Evolutionary conservation across 2,329 filamentous ascomycete species (phyloP).

Genomic region (Sporothrix curviconia): DNA sequence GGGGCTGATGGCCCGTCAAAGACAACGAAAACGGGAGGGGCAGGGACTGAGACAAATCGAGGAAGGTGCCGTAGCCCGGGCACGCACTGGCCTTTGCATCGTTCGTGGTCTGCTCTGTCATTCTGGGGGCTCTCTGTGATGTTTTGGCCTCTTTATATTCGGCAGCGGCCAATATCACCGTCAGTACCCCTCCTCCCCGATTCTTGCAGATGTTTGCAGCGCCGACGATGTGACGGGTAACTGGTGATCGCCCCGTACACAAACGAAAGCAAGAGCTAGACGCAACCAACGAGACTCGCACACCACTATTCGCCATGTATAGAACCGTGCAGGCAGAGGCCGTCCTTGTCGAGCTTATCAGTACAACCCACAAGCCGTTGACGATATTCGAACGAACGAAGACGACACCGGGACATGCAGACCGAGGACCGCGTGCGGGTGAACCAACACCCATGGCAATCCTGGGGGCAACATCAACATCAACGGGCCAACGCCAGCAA

Average conservation of each 20-base stretch:
- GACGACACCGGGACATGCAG: background rate
- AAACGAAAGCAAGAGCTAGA: too few relatives aligned
- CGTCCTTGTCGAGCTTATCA: constrained; percentile 22
- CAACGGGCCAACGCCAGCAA: background rate
- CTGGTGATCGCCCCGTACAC: background rate
- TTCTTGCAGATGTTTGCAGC: background rate
- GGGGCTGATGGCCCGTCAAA: background rate
- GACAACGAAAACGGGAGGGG: background rate
- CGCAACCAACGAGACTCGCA: too few relatives aligned
- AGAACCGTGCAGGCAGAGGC: background rate
- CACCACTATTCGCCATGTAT: background rate
- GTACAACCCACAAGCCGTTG: constrained; percentile 27
- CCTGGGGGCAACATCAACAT: background rate
- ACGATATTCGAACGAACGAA: constrained; percentile 24
- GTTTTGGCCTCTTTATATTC: too few relatives aligned
- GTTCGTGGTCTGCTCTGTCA: too few relatives aligned
- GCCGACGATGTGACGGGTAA: background rate
- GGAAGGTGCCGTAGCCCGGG: too few relatives aligned
- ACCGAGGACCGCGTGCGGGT: too few relatives aligned
- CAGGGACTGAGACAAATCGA: too few relatives aligned
- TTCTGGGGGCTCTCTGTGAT: too few relatives aligned
- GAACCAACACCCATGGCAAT: background rate
- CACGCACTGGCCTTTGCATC: too few relatives aligned
- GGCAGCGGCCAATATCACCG: too few relatives aligned
- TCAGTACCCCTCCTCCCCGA: too few relatives aligned